Base-by-base conservation (phyloP, 2,329 filamentous ascomycete species). In the Zopfia rhizophila region DNA sequence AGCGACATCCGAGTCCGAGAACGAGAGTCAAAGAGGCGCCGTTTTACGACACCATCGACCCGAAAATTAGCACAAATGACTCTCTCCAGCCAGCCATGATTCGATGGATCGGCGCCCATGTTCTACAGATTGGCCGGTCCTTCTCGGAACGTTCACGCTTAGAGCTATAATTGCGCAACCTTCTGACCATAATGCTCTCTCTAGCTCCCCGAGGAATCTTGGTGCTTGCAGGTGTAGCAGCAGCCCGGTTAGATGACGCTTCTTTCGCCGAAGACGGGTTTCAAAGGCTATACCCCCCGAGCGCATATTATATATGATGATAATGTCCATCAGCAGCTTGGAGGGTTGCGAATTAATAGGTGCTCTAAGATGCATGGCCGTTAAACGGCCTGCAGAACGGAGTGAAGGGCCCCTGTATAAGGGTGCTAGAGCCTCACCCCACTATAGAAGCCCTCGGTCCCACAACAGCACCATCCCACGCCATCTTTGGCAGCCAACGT, bases 381-480 rank as follows among this genome's bases (percentile, higher is more conserved):
- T 41, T 42, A 47, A 51, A 53, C 45, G 49, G 48, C 48, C 42
- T 53, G 38, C 45, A 48, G 42, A 19, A 12, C 3, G n/a, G 40
- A 25, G 14, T 29, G 37, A 30, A 6, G 45, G 29, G 45, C 40
- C 48, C 56, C 46, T 44, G 43, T 38, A 44, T 27, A 22, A 17
- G 22, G 47, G 53, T 51, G 60, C 56, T 55, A 55, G 55, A 52
- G 35, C 59, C 53, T 59, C 53, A 60, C 54, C 51, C 48, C 41
- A 54, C 45, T 44, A 43, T n/a, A n/a, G n/a, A n/a, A n/a, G 45
- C 30, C 37, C 17, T 51, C 54, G 60, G 48, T 32, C 28, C 45
- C 49, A 49, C 48, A 62, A 60, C 61, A 59, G 17, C 41, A 25
- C 56, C 55, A 57, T 56, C 58, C 60, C 60, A 65, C 58, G 58